A percentile compares a stretch with the other conserved stretches of the same genome.
phyloP scores from a whole-genome alignment of 2,329 filamentous ascomycete genomes.

The Exophiala sideris region DNA sequence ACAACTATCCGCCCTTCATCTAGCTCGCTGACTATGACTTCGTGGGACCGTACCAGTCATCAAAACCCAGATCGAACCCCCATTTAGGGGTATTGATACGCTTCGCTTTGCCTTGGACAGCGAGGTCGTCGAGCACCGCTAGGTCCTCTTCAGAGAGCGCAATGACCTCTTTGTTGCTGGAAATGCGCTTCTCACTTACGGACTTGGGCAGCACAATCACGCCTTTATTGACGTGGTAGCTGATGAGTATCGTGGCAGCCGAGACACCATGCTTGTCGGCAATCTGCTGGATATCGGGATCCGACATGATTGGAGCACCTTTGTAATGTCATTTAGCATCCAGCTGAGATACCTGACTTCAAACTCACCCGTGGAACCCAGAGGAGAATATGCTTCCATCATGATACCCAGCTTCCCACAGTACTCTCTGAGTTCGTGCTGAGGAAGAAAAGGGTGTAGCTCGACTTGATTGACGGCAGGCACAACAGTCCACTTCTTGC shows the following conservation, averaged over 20 bases:
- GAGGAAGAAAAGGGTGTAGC: constrained; percentile 33
- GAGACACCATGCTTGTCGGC: constrained; percentile 12
- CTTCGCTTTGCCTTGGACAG: constrained; percentile 33
- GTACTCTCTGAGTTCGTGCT: constrained; percentile 27
- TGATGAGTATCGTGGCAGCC: constrained; percentile 10
- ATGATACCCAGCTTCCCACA: constrained; percentile 12
- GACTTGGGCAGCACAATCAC: constrained; percentile 14
- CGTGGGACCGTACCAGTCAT: constrained; percentile 28
- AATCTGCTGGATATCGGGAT: constrained; percentile 11
- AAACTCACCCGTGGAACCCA: constrained; percentile 8
- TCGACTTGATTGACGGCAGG: constrained; percentile 31
- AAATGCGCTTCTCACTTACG: constrained; percentile 6
- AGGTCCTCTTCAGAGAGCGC: constrained; percentile 24
- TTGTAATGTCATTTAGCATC: constrained; percentile 45
- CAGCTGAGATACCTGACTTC: background rate
- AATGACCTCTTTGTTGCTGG: constrained; percentile 8
- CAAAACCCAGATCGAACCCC: constrained; percentile 34
- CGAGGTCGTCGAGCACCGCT: constrained; percentile 30
- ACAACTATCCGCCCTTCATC: no score
- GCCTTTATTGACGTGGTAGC: constrained; percentile 14
- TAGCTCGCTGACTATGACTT: background rate
- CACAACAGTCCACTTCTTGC: constrained; percentile 34
- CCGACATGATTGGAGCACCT: constrained; percentile 13
- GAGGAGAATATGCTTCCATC: constrained; percentile 17
- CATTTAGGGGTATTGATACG: constrained; percentile 36